phyloP scores from a whole-genome alignment of 179 eudicot species.

The Heliamphora pulchella region DNA sequence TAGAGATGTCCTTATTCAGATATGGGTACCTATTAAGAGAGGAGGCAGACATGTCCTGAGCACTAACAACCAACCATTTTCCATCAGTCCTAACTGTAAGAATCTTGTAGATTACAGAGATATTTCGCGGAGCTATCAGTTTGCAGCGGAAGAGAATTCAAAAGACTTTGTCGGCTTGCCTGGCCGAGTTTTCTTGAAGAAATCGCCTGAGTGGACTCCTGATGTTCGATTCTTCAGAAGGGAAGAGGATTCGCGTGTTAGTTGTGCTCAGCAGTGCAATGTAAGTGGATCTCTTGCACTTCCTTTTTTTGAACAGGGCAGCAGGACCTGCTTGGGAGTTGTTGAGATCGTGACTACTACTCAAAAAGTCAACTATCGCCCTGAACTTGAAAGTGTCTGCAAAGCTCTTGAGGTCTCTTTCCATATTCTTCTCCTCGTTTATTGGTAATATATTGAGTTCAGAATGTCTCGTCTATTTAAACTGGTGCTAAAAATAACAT shows the following conservation, averaged over 20 bases:
- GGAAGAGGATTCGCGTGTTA: conserved; percentile 61
- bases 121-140: conserved; percentile 49
- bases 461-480: neutral
- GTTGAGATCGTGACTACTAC: conserved; percentile 72
- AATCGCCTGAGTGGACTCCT: conserved; percentile 80
- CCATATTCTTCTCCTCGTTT: neutral
- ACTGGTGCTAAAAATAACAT: neutral
- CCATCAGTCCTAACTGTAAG: conserved; percentile 32
- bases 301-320: conserved; percentile 70
- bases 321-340: conserved; percentile 73
- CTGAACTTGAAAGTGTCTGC: conserved; percentile 70
- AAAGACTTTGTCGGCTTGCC: conserved; percentile 63
- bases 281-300: conserved; percentile 77
- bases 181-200: conserved; percentile 69
- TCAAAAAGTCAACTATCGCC: conserved; percentile 48
- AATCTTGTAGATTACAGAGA: conserved; percentile 48
- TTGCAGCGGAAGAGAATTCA: conserved; percentile 58
- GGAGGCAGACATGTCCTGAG: conserved; percentile 54
- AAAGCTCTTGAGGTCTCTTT: conserved; percentile 75
- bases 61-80: conserved; percentile 64
- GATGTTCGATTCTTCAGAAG: conserved; percentile 58
- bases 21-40: conserved; percentile 73
- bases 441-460: neutral
- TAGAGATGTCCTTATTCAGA: conserved; percentile 64
- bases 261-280: conserved; percentile 45